Base-by-base conservation (phyloP, 1,139 yeast species). In the Candida albicans region DNA sequence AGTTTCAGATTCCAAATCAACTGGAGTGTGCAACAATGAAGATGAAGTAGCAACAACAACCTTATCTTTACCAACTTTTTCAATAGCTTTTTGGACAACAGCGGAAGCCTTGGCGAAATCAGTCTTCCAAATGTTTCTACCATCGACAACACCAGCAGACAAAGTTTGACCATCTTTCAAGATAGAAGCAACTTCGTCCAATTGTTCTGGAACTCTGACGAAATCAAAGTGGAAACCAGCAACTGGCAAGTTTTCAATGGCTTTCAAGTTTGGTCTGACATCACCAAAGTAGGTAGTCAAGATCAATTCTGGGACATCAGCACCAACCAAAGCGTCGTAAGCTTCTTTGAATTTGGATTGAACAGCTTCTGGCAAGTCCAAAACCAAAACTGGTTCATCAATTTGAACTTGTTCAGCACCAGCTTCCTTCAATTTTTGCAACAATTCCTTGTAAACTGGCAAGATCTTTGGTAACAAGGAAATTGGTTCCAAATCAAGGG, bases 91-190 rank as follows among this genome's bases (percentile, higher is more conserved):
- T 68, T 84, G 77, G 60, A 90, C 95, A 53, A 85, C 68, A 55
- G 74, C 86, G 63, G 90, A 75, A 55, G 99, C 96, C 75, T 83
- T 82, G 63, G 93, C 70, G 62, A 85, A 87, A 78, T 93, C 87
- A 69, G 95, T 86, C 82, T 93, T 93, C 99, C 99, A 93, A 74
- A 93, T 88, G 84, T 93, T 93, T 84, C 99, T 90, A 77, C 99
- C 99, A 62, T 89, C 95, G 62, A 93, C 93, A 61, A 93, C 82
- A 87, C 99, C 99, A 55, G 86, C 96, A 54, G 98, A 91, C 65
- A 93, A 79, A 54, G 79, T 73, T 79, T 93, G 96, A 51, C 62
- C 58, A 58, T 82, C 78, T 51, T 54, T 59, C 52, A 91, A 74
- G 62, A 86, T 77, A 48, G 80, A 73, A 51, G 80, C 73, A 60